Evolutionary conservation across 164 flowering plant genomes (phyloP).

Genomic region (Hamamelis virginiana): DNA sequence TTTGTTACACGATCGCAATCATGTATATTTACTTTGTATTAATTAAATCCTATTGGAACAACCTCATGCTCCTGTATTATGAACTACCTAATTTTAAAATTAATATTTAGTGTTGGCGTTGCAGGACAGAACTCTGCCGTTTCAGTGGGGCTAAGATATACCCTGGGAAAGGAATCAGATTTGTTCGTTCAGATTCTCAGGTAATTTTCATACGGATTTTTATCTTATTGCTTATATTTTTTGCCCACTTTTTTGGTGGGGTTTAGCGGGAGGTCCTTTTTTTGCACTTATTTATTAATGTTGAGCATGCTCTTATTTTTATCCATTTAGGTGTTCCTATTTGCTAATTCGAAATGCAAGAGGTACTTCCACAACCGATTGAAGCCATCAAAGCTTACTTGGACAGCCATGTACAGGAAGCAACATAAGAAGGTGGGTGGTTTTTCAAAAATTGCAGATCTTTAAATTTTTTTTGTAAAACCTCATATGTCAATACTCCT

Average conservation of each 20-base stretch:
- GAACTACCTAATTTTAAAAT: not conserved
- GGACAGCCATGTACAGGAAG: constrained; percentile 72
- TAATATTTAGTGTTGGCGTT: not conserved
- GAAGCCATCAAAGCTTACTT: constrained; percentile 88
- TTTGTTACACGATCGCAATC: not conserved
- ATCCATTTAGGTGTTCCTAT: constrained; percentile 52
- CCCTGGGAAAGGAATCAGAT: constrained; percentile 60
- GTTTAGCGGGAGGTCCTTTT: not conserved
- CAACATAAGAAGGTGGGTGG: constrained; percentile 60
- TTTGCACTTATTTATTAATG: no score
- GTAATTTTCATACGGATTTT: constrained; percentile 10
- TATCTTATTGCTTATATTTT: not conserved
- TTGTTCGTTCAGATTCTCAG: constrained; percentile 53
- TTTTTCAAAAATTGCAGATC: not conserved
- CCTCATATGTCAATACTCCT: no score
- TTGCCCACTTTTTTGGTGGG: no score
- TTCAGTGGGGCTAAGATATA: constrained; percentile 58
- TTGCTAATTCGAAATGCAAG: constrained; percentile 81
- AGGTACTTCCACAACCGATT: constrained; percentile 78
- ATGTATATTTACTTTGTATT: not conserved
- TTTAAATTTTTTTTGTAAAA: no score
- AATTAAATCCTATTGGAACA: not conserved
- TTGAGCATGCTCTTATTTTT: not conserved
- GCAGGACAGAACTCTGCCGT: constrained; percentile 57
- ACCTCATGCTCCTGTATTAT: not conserved